A percentile compares a stretch with the other conserved stretches of the same genome.
Evolutionary conservation across 129 eudicot genomes (phyloP).

Genomic region (Helianthus tuberosus): DNA sequence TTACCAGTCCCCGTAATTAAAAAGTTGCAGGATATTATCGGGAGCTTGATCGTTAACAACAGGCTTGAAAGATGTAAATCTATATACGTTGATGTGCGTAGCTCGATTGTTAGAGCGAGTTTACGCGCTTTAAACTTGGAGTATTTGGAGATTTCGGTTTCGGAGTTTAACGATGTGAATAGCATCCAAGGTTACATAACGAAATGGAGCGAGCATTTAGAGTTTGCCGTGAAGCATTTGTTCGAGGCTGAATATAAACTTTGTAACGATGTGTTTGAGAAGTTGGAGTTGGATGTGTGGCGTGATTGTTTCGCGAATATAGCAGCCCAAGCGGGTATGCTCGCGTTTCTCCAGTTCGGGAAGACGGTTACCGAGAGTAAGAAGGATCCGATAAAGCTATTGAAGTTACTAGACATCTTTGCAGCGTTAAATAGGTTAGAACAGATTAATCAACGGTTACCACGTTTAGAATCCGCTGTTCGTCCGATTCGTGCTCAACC

Average conservation of each 20-base stretch:
- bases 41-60: constrained; percentile 69
- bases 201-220: constrained; percentile 96
- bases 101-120: constrained; percentile 91
- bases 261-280: constrained; percentile 93
- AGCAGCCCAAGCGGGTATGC: constrained; percentile 96
- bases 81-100: constrained; percentile 87
- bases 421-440: constrained; percentile 82
- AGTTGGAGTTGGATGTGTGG: constrained; percentile 83
- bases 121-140: constrained; percentile 87
- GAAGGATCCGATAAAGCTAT: constrained; percentile 88
- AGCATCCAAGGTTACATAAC: constrained; percentile 86
- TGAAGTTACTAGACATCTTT: constrained; percentile 87
- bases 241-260: constrained; percentile 93
- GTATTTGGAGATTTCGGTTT: constrained; percentile 83
- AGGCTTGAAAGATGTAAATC: constrained; percentile 89
- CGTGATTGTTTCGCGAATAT: constrained; percentile 89
- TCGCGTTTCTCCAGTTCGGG: constrained; percentile 91
- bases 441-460: constrained; percentile 75
- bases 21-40: constrained; percentile 87
- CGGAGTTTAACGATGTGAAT: constrained; percentile 82
- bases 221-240: constrained; percentile 91
- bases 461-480: constrained; percentile 78
- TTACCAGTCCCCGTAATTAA: constrained; percentile 81
- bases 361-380: constrained; percentile 91
- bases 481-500: constrained; percentile 80